Percentiles rank a stretch among this genome's conserved stretches.
Conservation (phyloP, 345 rosid species). For the Citrus sp. region DNA sequence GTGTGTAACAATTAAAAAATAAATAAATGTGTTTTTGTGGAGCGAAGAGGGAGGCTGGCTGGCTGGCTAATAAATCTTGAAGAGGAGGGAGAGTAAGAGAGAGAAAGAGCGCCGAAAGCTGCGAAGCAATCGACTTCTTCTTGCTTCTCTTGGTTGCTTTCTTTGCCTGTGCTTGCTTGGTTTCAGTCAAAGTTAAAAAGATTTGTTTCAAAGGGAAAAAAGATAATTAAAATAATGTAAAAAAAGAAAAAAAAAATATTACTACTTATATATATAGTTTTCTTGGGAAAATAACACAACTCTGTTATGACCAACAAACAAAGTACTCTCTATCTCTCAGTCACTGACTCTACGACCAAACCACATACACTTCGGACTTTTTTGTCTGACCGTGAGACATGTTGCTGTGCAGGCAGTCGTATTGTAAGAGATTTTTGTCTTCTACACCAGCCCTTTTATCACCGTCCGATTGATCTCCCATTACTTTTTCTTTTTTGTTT, state of each 20-base stretch:
- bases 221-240: neutral
- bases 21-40: neutral
- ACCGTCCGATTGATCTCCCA: neutral
- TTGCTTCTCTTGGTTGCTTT: neutral
- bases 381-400: neutral
- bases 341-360: neutral
- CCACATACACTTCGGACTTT: neutral
- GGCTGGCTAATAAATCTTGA: neutral
- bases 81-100: neutral
- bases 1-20: neutral
- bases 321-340: neutral
- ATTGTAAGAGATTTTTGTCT: neutral
- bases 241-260: neutral
- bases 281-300: slow-evolving; percentile 23
- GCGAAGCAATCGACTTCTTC: slow-evolving; percentile 23
- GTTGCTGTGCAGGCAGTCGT: neutral
- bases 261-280: neutral
- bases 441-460: no score
- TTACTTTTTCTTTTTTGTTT: no score
- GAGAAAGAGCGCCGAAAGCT: slow-evolving; percentile 46
- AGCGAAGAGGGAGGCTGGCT: neutral
- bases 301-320: neutral
- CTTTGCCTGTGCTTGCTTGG: neutral
- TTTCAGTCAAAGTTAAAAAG: slow-evolving; percentile 29
- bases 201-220: neutral